Evolutionary conservation across 176 grass and related monocot genomes (phyloP), one percentile per base, ranked within the genome.

Genomic region (Aechmea fasciata): DNA sequence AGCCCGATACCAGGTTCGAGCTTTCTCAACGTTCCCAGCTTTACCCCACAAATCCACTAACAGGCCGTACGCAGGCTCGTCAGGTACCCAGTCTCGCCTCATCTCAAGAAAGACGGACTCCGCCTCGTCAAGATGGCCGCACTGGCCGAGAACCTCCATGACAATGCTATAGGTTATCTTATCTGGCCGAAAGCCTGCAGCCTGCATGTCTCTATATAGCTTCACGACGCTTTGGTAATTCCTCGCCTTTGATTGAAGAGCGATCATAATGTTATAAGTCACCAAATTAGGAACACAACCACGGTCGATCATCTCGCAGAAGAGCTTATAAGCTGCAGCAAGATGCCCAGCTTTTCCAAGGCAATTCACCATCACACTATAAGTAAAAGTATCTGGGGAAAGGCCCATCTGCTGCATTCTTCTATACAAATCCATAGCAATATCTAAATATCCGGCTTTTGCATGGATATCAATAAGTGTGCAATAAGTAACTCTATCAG

Each of bases 151-250:
- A 73, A 92, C 89, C 57, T 97, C 93, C 76, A 97, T 97, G 25
- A 97, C 93, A 19, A 92, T 90, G 64, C 93, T 97, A 68, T 90
- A 97, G 25, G 93, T 97, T 81, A 97, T 97, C 73, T 92, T 97
- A 81, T 97, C 93, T 48, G 93, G 93, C n/a, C 74, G 76, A 71
- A 97, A 89, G 18, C 93, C 93, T n/a, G 86, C 93, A 79, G 76
- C 63, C 59, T 97, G 89, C 93, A 97, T 92, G 75, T 97, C 93
- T 57, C 71, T 92, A 77, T 97, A 92, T 13, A 97, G 86, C 82
- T 92, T 97, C 78, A 97, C 84, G 33, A 97, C 93, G 63, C 74
- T 87, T 51, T 80, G 69, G 33, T 97, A 90, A 63, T 97, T 97
- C 65, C 84, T 97, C 63, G 89, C 89, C 85, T 97, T 92, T 12